Percentiles rank a stretch among this genome's conserved stretches.
These are phyloP conservation scores for Linum usitatissimum DNA, from an alignment of 345 rosid genomes.

Conservation along the genomic window DNA sequence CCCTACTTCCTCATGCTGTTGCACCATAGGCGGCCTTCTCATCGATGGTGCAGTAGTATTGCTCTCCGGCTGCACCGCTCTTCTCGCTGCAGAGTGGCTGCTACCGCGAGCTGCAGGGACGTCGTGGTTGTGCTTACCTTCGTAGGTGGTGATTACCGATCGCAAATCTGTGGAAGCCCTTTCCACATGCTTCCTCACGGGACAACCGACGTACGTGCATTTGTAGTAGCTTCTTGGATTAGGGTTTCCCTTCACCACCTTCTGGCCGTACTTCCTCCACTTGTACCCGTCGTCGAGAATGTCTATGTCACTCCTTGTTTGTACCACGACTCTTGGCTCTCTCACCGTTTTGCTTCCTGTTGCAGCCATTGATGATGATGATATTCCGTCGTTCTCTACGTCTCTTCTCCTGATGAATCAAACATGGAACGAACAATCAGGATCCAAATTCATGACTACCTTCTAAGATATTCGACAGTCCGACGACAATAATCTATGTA, in stretches of 20 bases:
- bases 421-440: constrained; percentile 10
- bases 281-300: constrained; percentile 90
- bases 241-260: constrained; percentile 91
- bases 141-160: constrained; percentile 89
- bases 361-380: constrained; percentile 20
- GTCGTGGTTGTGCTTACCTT: constrained; percentile 92
- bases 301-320: constrained; percentile 88
- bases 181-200: constrained; percentile 87
- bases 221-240: constrained; percentile 97
- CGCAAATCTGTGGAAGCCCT: constrained; percentile 70
- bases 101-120: constrained; percentile 76
- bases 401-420: constrained; percentile 49
- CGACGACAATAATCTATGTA: too few relatives aligned
- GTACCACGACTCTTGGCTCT: constrained; percentile 88
- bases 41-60: background rate
- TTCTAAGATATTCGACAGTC: too few relatives aligned
- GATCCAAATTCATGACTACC: background rate
- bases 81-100: constrained; percentile 25
- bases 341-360: constrained; percentile 66
- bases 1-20: constrained; percentile 9
- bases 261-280: constrained; percentile 98
- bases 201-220: constrained; percentile 71
- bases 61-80: constrained; percentile 18
- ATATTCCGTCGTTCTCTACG: constrained; percentile 65
- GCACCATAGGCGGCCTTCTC: constrained; percentile 1